Percentiles rank a stretch among this genome's conserved stretches.
These are phyloP conservation scores for Colletotrichum chrysophilum DNA, from an alignment of 2,329 filamentous ascomycete genomes.

Conservation along the genomic window DNA sequence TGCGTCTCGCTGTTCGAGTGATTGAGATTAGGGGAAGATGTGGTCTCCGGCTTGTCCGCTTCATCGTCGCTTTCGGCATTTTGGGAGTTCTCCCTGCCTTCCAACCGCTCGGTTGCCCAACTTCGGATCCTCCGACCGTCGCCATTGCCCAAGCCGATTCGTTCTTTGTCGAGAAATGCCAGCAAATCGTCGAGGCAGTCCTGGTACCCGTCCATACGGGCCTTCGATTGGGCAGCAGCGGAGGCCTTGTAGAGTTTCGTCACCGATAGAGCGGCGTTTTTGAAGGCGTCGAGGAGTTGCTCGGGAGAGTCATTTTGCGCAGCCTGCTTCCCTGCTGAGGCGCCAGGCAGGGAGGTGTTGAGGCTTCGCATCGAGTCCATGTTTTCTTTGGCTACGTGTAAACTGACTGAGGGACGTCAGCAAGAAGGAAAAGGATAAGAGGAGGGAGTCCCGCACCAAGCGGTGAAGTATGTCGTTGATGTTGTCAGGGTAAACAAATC, in stretches of 20 bases:
- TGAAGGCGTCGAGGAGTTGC: constrained; percentile 86
- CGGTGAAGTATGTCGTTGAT: constrained; percentile 1
- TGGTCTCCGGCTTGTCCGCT: constrained; percentile 64
- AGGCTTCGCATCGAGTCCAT: constrained; percentile 39
- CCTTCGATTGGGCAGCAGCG: constrained; percentile 75
- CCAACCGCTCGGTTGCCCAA: constrained; percentile 73
- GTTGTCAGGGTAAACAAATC: constrained; percentile 20
- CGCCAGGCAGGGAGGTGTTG: constrained; percentile 25
- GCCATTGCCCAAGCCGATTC: constrained; percentile 78
- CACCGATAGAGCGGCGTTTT: constrained; percentile 88
- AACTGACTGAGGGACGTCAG: not conserved
- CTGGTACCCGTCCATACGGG: constrained; percentile 85
- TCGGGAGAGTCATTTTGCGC: constrained; percentile 52
- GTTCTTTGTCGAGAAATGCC: constrained; percentile 82
- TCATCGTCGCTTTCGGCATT: constrained; percentile 74
- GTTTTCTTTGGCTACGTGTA: not conserved
- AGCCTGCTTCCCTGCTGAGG: constrained; percentile 27
- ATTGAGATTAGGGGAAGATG: constrained; percentile 63
- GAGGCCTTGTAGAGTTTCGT: constrained; percentile 97
- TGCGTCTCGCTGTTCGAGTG: constrained; percentile 43
- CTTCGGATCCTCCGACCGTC: constrained; percentile 70
- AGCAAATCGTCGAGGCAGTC: constrained; percentile 91
- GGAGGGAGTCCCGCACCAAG: constrained; percentile 16
- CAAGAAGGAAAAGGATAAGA: not conserved
- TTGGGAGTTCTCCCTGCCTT: constrained; percentile 63